Evolutionary conservation across 1,284 basidiomycete genomes (phyloP), one percentile per base, ranked within the genome.

Genomic region (Agaricales sp.): DNA sequence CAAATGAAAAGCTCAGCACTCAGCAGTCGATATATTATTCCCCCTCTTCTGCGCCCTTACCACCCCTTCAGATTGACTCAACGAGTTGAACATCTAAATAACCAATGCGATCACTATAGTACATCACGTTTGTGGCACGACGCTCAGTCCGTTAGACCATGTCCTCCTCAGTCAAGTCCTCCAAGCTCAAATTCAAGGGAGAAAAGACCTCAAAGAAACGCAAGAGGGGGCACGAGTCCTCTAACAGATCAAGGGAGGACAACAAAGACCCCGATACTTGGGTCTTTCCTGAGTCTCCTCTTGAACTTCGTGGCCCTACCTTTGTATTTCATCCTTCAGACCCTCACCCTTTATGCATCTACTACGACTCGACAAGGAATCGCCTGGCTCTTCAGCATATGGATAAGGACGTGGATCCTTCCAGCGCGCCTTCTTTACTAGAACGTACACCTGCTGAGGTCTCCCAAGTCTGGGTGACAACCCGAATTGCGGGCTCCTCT

Each of bases 381-480:
- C 78, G 78, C 43, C 76, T 91, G 46, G 69, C 81, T 24, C 65
- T 86, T 14, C 71, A 80, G 45, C 59, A 74, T 4, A 61, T 82
- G n/a, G 80, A 82, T 60, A 84, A 81, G 61, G 72, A 74, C 39
- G 67, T 67, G 38, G 61, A 62, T 52, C 53, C 66, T 2, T 69
- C 72, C 47, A n/a, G 11, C 8, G 8, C 39, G 39, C 59, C 70
- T 11, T 54, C 66, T 14, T 62, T 83, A 6, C 68, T 84, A 39
- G 78, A 81, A 48, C 78, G 81, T 52, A 75, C 69, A 22, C 89
- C 89, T 11, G 77, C 77, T 0, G 89, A 92, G 51, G 79, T 93
- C 53, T 70, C 89, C 48, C 82, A 93, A 64, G 82, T 96, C 51
- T 86, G 92, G 92, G 84, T 97, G 52, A 75, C 77, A 48, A 82